These are phyloP conservation scores for Diaporthe nobilis DNA, from an alignment of 2,329 filamentous ascomycete genomes.

Conservation along the genomic window DNA sequence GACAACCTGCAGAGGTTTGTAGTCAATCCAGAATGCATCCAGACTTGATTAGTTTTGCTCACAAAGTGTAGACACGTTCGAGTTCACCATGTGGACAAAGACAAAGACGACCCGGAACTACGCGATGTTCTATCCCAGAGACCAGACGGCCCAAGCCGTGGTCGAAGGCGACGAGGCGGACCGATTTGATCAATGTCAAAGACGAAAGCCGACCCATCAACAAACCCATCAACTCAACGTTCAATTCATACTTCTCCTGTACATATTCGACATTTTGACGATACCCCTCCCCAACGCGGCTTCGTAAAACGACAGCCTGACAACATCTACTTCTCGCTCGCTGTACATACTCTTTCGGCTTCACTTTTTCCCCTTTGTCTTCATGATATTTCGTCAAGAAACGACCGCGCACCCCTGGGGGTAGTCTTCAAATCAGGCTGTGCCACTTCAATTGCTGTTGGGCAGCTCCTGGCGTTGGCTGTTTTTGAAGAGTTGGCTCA, in stretches of 20 bases:
- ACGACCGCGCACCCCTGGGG: slow-evolving; percentile 17
- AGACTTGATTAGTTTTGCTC: slow-evolving; percentile 36
- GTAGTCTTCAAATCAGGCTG: slow-evolving; percentile 12
- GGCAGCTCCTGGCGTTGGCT: not conserved
- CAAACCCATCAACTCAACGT: not conserved
- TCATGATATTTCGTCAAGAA: slow-evolving; percentile 1
- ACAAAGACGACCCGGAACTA: slow-evolving; percentile 86
- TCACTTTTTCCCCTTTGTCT: slow-evolving; percentile 9
- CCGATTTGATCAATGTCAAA: slow-evolving; percentile 46
- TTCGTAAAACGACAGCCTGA: slow-evolving; percentile 15
- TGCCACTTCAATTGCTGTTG: not conserved
- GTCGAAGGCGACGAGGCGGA: slow-evolving; percentile 78
- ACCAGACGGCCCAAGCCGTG: slow-evolving; percentile 85
- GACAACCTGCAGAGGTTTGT: slow-evolving; percentile 94
- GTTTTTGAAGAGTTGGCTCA: slow-evolving; percentile 17
- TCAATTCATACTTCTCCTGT: slow-evolving; percentile 26
- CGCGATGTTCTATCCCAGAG: slow-evolving; percentile 89
- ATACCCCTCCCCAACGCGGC: slow-evolving; percentile 33
- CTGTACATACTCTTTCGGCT: slow-evolving; percentile 36
- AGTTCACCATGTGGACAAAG: slow-evolving; percentile 91
- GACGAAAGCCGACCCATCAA: not conserved
- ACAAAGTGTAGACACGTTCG: slow-evolving; percentile 80
- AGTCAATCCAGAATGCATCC: slow-evolving; percentile 36
- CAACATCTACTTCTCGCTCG: slow-evolving; percentile 36
- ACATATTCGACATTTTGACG: slow-evolving; percentile 39